Evolutionary conservation across 169 alveolate species (phyloP).

Genomic region (Plasmodium gonderi): DNA sequence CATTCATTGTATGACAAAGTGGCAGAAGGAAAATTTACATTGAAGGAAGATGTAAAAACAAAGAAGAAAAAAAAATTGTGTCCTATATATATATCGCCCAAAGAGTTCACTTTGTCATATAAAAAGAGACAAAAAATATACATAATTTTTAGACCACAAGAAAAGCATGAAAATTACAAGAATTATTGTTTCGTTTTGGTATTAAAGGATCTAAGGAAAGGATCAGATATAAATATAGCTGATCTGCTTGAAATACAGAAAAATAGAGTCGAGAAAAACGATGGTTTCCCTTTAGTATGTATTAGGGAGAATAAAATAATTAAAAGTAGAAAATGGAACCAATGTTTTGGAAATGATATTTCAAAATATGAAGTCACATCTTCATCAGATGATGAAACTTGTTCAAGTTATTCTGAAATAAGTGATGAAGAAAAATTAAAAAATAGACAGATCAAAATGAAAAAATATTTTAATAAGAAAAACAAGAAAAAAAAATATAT

Average conservation of each 20-base stretch:
- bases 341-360: slow-evolving; percentile 17
- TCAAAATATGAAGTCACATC: slow-evolving; percentile 49
- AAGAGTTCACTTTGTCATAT: slow-evolving; percentile 19
- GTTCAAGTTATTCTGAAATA: slow-evolving; percentile 51
- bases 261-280: slow-evolving; percentile 1
- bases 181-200: slow-evolving; percentile 45
- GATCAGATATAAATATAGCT: slow-evolving; percentile 28
- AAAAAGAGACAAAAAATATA: slow-evolving; percentile 30
- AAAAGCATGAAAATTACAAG: slow-evolving; percentile 50
- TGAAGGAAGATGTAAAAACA: neutral
- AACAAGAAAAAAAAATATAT: slow-evolving; percentile 31
- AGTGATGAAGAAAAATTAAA: slow-evolving; percentile 37
- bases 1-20: slow-evolving; percentile 17
- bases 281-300: slow-evolving; percentile 53
- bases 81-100: slow-evolving; percentile 63
- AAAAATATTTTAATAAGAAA: slow-evolving; percentile 32
- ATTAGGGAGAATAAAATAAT: slow-evolving; percentile 40
- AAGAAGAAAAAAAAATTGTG: slow-evolving; percentile 15
- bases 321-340: slow-evolving; percentile 23
- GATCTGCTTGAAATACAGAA: slow-evolving; percentile 40
- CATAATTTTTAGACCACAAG: slow-evolving; percentile 45
- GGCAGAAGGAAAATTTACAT: neutral
- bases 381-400: slow-evolving; percentile 1
- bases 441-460: slow-evolving; percentile 41
- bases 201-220: slow-evolving; percentile 26